Percentiles rank a stretch among this genome's conserved stretches.
Evolutionary conservation across 2,329 filamentous ascomycete genomes (phyloP).

Genomic region (Colletotrichum tamarilloi): DNA sequence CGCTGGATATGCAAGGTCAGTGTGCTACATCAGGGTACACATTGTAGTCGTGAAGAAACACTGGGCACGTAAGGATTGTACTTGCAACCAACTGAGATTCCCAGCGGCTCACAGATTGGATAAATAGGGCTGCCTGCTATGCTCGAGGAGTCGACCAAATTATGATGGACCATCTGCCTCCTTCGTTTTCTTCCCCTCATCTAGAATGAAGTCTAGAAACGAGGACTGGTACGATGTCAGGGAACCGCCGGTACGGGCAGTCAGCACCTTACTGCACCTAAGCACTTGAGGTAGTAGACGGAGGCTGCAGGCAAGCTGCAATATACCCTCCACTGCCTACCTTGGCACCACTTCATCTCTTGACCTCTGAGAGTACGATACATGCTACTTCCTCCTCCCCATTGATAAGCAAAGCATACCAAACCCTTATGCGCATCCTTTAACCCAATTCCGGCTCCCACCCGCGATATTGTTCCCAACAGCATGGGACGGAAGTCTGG

Average conservation of each 20-base stretch:
- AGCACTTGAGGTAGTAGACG: background rate
- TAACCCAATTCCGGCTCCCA: background rate
- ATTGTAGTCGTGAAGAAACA: background rate
- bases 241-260: background rate
- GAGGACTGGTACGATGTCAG: background rate
- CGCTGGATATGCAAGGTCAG: slow-evolving; percentile 13
- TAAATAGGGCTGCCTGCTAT: background rate
- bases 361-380: background rate
- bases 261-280: background rate
- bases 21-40: slow-evolving; percentile 2
- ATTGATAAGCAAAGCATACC: background rate
- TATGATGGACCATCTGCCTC: background rate
- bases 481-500: background rate
- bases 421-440: background rate
- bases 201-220: background rate
- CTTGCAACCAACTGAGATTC: background rate
- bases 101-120: too few relatives aligned
- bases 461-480: background rate
- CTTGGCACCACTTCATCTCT: background rate
- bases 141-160: background rate
- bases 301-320: background rate
- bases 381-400: too few relatives aligned
- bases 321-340: background rate
- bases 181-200: background rate
- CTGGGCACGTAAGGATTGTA: background rate